Conservation (phyloP, 257 asterid species). For the Solanum etuberosum region DNA sequence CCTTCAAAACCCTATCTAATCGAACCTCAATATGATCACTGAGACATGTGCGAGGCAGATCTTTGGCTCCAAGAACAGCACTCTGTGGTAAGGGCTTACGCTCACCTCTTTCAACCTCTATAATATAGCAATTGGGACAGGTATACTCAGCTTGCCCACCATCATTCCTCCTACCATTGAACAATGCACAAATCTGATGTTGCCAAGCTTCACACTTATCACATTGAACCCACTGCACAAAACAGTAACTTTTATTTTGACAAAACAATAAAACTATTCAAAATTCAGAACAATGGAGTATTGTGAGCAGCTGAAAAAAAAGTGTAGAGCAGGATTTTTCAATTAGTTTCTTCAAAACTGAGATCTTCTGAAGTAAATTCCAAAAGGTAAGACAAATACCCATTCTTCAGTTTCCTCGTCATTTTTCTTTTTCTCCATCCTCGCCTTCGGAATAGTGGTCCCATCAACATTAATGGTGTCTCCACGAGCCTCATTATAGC, state of each 20-base stretch:
- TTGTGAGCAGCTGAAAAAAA: neutral
- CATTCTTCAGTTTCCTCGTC: constrained; percentile 96
- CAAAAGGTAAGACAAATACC: constrained; percentile 29
- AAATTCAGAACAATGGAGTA: neutral
- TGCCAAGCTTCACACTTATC: constrained; percentile 99
- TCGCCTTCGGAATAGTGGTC: constrained; percentile 54
- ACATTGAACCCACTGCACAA: constrained; percentile 98
- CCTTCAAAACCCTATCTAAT: constrained; percentile 52
- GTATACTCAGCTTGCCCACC: constrained; percentile 99
- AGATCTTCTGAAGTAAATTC: neutral
- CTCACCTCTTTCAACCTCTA: constrained; percentile 92
- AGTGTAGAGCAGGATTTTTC: neutral
- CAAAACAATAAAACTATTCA: neutral
- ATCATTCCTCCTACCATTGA: constrained; percentile 95
- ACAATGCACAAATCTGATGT: constrained; percentile 96
- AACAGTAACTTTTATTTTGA: constrained; percentile 4
- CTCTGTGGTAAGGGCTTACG: constrained; percentile 78
- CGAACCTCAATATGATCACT: constrained; percentile 94
- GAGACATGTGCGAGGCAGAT: constrained; percentile 81
- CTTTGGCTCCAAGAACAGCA: constrained; percentile 99
- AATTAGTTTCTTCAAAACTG: neutral
- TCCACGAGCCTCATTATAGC: constrained; percentile 89
- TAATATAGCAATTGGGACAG: constrained; percentile 89
- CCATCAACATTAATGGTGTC: constrained; percentile 74
- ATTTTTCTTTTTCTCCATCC: constrained; percentile 83